Conservation (phyloP, 495 filamentous ascomycete species). For the Xylaria acuta region DNA sequence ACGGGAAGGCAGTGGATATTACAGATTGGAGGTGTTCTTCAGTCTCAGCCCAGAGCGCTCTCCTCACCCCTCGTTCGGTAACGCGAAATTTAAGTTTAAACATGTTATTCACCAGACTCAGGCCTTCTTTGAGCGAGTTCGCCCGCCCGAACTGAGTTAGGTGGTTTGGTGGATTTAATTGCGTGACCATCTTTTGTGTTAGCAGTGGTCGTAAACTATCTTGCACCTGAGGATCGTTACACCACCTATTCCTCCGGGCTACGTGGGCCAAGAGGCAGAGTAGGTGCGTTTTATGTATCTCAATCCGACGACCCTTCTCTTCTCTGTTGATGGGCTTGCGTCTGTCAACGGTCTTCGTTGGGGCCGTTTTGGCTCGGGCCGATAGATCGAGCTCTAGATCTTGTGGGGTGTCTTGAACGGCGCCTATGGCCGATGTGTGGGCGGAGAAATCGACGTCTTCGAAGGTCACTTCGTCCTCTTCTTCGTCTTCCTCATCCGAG, state of each 20-base stretch:
- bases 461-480: slow-evolving; percentile 34
- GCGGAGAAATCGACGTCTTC: slow-evolving; percentile 46
- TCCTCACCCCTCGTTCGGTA: slow-evolving; percentile 71
- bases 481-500: slow-evolving; percentile 44
- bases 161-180: slow-evolving; percentile 67
- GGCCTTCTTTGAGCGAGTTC: slow-evolving; percentile 76
- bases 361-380: slow-evolving; percentile 45
- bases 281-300: slow-evolving; percentile 86
- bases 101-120: slow-evolving; percentile 69
- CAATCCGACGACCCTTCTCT: slow-evolving; percentile 73
- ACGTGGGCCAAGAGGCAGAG: slow-evolving; percentile 81
- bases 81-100: slow-evolving; percentile 72
- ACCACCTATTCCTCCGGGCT: slow-evolving; percentile 82
- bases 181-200: slow-evolving; percentile 61
- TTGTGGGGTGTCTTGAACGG: slow-evolving; percentile 50
- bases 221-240: slow-evolving; percentile 76
- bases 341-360: slow-evolving; percentile 44
- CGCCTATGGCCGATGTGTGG: slow-evolving; percentile 27
- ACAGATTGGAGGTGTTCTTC: slow-evolving; percentile 64
- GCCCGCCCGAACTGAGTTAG: slow-evolving; percentile 74
- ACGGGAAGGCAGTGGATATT: slow-evolving; percentile 34
- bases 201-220: slow-evolving; percentile 65
- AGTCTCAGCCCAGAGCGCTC: slow-evolving; percentile 74
- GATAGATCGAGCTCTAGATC: slow-evolving; percentile 65
- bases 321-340: slow-evolving; percentile 69